Evolutionary conservation across 148 eudicot species (phyloP).

Genomic region (Cornus florida): DNA sequence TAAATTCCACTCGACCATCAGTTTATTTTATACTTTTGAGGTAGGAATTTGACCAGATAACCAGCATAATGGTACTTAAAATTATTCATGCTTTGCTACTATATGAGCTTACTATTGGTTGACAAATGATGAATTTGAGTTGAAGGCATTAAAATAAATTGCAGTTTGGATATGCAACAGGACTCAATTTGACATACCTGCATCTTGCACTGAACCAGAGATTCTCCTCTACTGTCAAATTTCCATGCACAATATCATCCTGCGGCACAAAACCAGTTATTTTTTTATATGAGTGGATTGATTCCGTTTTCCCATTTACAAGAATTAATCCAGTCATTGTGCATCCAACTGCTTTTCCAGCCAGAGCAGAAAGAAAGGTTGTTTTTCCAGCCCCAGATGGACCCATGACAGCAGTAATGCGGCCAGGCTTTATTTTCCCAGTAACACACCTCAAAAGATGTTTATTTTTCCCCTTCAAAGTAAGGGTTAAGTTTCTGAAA

Average conservation of each 20-base stretch:
- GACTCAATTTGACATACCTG: conserved; percentile 44
- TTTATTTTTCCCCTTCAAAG: conserved; percentile 62
- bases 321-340: conserved; percentile 51
- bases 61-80: neutral
- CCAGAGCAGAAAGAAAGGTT: conserved; percentile 67
- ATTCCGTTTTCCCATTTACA: conserved; percentile 56
- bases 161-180: conserved; percentile 5
- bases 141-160: neutral
- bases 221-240: conserved; percentile 80
- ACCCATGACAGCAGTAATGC: conserved; percentile 76
- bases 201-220: conserved; percentile 83
- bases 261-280: conserved; percentile 85
- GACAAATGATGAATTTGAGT: neutral
- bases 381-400: conserved; percentile 91
- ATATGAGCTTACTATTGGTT: neutral
- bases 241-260: conserved; percentile 85
- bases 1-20: neutral
- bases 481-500: conserved; percentile 63
- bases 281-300: conserved; percentile 66
- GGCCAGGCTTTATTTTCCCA: conserved; percentile 66
- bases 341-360: conserved; percentile 74
- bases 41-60: neutral
- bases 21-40: neutral
- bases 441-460: conserved; percentile 64
- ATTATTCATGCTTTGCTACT: neutral